Percentiles rank a stretch among this genome's conserved stretches.
Evolutionary conservation across 2,329 filamentous ascomycete genomes (phyloP).

Genomic region (Rhynchosporium graminicola): DNA sequence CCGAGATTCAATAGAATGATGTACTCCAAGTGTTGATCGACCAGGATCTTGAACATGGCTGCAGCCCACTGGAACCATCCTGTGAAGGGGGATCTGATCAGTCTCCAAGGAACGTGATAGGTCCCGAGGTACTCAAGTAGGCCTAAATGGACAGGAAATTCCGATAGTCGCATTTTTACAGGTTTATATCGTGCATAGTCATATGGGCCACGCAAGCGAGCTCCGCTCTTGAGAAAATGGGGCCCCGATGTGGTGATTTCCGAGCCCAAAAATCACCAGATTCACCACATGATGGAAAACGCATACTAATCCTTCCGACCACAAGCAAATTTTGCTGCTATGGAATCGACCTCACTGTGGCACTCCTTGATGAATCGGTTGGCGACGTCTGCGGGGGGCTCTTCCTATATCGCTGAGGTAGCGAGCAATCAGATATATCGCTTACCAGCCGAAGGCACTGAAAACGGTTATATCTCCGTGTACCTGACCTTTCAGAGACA

Average conservation of each 20-base stretch:
- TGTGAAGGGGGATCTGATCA: too few relatives aligned
- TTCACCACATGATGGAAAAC: conserved; percentile 1
- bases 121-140: neutral
- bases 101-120: neutral
- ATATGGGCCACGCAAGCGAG: conserved; percentile 11
- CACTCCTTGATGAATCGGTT: neutral
- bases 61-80: too few relatives aligned
- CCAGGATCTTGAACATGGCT: too few relatives aligned
- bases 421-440: neutral
- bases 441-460: neutral
- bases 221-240: conserved; percentile 2
- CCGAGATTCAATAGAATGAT: too few relatives aligned
- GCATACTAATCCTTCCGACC: neutral
- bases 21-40: too few relatives aligned
- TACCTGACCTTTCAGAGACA: conserved; percentile 1
- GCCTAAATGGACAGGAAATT: neutral
- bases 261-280: neutral
- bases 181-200: neutral
- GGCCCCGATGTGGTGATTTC: neutral
- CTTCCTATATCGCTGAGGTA: too few relatives aligned
- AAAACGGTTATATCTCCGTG: neutral
- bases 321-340: neutral
- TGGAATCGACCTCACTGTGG: neutral
- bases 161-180: neutral
- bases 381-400: conserved; percentile 1